Evolutionary conservation across 2,329 filamentous ascomycete genomes (phyloP).

Genomic region (Pseudogymnoascus verrucosus): DNA sequence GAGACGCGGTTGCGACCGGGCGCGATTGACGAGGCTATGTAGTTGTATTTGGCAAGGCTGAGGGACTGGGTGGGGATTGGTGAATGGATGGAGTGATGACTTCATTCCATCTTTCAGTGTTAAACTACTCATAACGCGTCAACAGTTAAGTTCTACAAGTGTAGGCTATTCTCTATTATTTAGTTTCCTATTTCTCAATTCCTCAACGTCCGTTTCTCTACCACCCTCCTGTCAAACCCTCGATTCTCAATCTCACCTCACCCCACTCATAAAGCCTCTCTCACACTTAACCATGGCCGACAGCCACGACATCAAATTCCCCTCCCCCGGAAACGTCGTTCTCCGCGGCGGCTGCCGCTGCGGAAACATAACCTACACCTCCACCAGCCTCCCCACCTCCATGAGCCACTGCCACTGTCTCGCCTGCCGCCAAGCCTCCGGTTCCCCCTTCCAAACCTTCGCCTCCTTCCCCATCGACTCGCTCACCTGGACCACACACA

Average conservation of each 20-base stretch:
- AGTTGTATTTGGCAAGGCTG: neutral
- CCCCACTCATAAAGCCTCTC: neutral
- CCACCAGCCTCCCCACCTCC: constrained; percentile 27
- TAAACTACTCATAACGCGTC: constrained; percentile 10
- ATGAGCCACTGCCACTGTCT: constrained; percentile 39
- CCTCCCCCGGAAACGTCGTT: constrained; percentile 12
- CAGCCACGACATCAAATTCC: neutral
- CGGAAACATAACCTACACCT: constrained; percentile 34
- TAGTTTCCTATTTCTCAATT: neutral
- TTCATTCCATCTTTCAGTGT: constrained; percentile 13
- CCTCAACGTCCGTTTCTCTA: neutral
- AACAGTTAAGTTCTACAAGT: neutral
- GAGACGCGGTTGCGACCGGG: neutral
- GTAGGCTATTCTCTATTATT: neutral
- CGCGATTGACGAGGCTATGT: neutral
- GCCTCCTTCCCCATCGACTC: constrained; percentile 28
- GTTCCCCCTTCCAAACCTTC: constrained; percentile 38
- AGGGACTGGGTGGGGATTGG: neutral
- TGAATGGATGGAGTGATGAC: constrained; percentile 1
- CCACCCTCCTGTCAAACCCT: neutral
- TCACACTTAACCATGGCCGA: neutral
- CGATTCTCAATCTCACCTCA: neutral
- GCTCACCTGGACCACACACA: constrained; percentile 29
- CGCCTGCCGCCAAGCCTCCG: constrained; percentile 41
- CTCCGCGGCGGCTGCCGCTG: constrained; percentile 38